These are phyloP conservation scores for Dictyostelium discoideum DNA, from an alignment of 78 protist genomes.

Conservation along the genomic window DNA sequence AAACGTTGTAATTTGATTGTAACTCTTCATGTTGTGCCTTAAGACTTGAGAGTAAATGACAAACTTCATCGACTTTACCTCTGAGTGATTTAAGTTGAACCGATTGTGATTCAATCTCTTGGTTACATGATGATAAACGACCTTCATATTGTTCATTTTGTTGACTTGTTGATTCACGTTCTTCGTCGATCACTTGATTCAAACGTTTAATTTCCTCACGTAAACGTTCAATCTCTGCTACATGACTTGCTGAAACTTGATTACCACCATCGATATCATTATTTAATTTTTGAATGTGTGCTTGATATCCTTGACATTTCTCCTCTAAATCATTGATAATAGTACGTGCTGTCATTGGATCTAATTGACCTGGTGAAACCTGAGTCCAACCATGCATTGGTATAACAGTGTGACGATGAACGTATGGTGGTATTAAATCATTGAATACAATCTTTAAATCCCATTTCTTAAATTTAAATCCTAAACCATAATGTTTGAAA, in stretches of 20 bases:
- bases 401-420: constrained; percentile 66
- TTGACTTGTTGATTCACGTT: constrained; percentile 26
- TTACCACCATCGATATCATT: constrained; percentile 63
- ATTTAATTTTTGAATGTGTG: constrained; percentile 16
- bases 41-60: not conserved
- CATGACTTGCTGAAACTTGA: constrained; percentile 18
- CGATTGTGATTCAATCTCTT: constrained; percentile 42
- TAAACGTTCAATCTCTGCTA: constrained; percentile 47
- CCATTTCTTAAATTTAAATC: constrained; percentile 73
- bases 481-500: constrained; percentile 65
- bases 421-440: constrained; percentile 67
- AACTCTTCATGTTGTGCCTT: constrained; percentile 41
- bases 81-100: constrained; percentile 20
- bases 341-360: constrained; percentile 69
- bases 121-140: not conserved
- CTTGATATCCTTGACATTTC: constrained; percentile 47
- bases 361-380: constrained; percentile 66
- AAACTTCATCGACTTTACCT: constrained; percentile 34
- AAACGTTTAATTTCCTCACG: constrained; percentile 42
- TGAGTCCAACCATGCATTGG: constrained; percentile 81
- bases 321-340: constrained; percentile 68
- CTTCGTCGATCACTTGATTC: constrained; percentile 24
- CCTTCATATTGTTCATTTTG: constrained; percentile 55
- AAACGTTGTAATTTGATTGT: not conserved
- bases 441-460: constrained; percentile 71